Evolutionary conservation across 192 early-diverging fungal genomes (phyloP).

Genomic region (Coemansia sp.): DNA sequence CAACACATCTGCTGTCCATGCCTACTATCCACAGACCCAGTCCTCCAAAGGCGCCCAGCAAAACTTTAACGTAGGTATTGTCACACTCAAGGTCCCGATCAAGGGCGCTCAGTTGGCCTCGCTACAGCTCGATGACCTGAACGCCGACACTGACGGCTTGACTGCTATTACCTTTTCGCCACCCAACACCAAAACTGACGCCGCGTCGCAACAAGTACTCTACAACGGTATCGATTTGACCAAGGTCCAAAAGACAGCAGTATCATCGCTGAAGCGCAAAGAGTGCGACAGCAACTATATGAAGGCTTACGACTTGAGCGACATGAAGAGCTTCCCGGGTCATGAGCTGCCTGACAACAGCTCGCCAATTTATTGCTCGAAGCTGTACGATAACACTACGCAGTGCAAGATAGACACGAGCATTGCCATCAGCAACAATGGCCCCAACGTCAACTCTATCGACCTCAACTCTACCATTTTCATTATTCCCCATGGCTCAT

Average conservation of each 20-base stretch:
- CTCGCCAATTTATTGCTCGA: slow-evolving; percentile 48
- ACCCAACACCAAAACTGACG: slow-evolving; percentile 22
- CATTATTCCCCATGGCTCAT: slow-evolving; percentile 31
- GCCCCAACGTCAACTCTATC: slow-evolving; percentile 25
- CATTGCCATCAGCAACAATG: slow-evolving; percentile 29
- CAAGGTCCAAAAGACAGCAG: slow-evolving; percentile 20
- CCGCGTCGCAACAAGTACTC: slow-evolving; percentile 36
- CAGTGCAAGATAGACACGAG: slow-evolving; percentile 33
- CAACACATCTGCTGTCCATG: slow-evolving; percentile 35
- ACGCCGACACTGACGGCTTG: slow-evolving; percentile 20
- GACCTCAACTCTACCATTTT: slow-evolving; percentile 51
- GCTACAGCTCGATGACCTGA: slow-evolving; percentile 42
- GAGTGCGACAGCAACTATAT: slow-evolving; percentile 36
- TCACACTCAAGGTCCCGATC: slow-evolving; percentile 36
- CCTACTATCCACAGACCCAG: slow-evolving; percentile 52
- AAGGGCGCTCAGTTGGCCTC: slow-evolving; percentile 12
- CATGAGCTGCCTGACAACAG: slow-evolving; percentile 37
- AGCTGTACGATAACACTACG: slow-evolving; percentile 40
- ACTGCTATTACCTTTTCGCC: slow-evolving; percentile 30
- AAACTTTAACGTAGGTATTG: slow-evolving; percentile 51
- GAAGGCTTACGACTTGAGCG: slow-evolving; percentile 29
- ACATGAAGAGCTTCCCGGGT: slow-evolving; percentile 48
- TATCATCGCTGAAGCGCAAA: slow-evolving; percentile 28
- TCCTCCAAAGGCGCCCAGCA: slow-evolving; percentile 26
- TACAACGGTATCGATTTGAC: slow-evolving; percentile 50